Conservation (phyloP, 441 rosid species). For the Brassica balearica region DNA sequence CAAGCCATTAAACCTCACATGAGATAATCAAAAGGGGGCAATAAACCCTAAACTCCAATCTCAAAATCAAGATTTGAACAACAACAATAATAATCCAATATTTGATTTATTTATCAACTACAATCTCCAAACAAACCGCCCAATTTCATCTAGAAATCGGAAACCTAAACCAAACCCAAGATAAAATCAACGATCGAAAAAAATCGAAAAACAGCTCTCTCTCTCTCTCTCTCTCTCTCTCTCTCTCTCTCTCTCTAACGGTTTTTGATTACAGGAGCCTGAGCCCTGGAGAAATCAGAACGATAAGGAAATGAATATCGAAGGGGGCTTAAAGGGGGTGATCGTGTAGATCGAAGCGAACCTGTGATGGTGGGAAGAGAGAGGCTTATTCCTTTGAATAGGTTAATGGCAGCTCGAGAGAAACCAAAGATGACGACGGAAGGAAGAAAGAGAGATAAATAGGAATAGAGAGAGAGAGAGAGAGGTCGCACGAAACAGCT, state of each 20-base stretch:
- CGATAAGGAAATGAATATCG: background rate
- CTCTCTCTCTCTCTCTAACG: background rate
- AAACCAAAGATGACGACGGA: conserved; percentile 26
- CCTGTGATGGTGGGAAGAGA: conserved; percentile 31
- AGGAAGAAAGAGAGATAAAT: conserved; percentile 21
- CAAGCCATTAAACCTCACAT: conserved; percentile 29
- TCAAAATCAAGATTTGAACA: background rate
- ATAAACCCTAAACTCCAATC: conserved; percentile 37
- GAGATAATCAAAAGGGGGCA: background rate
- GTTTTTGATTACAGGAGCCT: background rate
- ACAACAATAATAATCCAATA: background rate
- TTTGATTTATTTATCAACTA: background rate
- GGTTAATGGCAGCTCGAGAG: conserved; percentile 41
- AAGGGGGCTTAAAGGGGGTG: background rate
- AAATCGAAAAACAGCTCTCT: background rate
- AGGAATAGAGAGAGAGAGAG: background rate
- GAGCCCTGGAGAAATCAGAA: conserved; percentile 16
- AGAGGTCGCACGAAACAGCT: conserved; percentile 40
- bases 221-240: background rate
- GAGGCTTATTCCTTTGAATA: conserved; percentile 32
- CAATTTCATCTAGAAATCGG: background rate
- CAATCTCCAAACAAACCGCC: conserved; percentile 5
- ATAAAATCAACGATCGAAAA: conserved; percentile 29
- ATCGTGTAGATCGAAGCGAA: conserved; percentile 39
- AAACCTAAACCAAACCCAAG: conserved; percentile 27